Conservation (phyloP, 83 land plant genomes). For the Thuja plicata region DNA sequence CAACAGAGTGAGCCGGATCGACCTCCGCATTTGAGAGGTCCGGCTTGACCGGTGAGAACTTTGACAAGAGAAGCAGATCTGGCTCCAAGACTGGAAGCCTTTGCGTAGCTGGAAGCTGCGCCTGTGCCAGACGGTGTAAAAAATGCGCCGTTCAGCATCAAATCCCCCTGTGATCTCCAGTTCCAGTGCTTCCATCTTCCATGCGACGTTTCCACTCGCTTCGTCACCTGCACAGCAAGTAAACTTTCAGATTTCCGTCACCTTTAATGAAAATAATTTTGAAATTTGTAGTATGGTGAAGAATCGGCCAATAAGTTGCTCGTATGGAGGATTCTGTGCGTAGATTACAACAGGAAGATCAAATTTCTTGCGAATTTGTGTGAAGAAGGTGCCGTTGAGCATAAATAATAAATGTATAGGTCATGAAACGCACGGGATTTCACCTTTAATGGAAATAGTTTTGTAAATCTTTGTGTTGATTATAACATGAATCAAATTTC, state of each 20-base stretch:
- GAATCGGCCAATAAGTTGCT: not conserved
- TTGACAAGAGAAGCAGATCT: constrained; percentile 31
- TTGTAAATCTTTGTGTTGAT: no score
- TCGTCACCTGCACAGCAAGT: constrained; percentile 31
- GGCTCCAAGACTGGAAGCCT: constrained; percentile 52
- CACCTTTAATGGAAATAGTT: constrained; percentile 32
- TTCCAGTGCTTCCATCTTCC: constrained; percentile 51
- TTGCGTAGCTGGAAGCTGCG: constrained; percentile 42
- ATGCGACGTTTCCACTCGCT: constrained; percentile 32
- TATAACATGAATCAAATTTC: no score
- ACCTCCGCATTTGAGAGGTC: constrained; percentile 34
- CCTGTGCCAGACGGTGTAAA: constrained; percentile 38
- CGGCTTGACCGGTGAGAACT: constrained; percentile 28
- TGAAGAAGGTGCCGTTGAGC: not conserved
- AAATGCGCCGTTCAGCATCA: constrained; percentile 45
- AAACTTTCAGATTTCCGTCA: not conserved
- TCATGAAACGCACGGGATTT: not conserved
- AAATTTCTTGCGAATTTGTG: not conserved
- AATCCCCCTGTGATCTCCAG: constrained; percentile 55
- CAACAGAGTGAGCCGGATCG: constrained; percentile 28
- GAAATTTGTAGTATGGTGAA: not conserved
- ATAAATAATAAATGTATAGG: not conserved
- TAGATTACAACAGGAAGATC: not conserved
- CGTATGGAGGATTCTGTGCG: not conserved
- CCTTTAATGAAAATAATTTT: not conserved